Percentiles rank a stretch among this genome's conserved stretches.
These are phyloP conservation scores for Lactarius quietus DNA, from an alignment of 768 basidiomycete species.

Conservation along the genomic window DNA sequence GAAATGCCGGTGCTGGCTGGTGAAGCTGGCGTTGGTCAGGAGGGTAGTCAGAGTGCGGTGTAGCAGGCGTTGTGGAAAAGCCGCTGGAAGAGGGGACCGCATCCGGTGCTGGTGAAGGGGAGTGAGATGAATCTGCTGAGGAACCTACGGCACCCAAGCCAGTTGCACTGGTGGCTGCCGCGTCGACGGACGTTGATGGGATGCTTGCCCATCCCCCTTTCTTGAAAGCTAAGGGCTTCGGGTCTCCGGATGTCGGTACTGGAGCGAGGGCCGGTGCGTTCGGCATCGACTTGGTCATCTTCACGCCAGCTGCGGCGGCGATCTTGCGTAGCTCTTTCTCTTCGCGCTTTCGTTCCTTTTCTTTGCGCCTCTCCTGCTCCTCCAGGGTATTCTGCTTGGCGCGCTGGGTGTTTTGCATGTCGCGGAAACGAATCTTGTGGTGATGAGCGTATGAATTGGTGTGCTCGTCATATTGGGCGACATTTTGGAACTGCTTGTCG, in stretches of 20 bases:
- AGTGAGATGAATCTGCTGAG: conserved; percentile 14
- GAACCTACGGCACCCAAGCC: conserved; percentile 50
- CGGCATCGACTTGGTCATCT: conserved; percentile 41
- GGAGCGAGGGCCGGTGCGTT: conserved; percentile 27
- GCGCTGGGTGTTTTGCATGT: conserved; percentile 75
- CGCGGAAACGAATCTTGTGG: conserved; percentile 76
- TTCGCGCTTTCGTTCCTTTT: conserved; percentile 82
- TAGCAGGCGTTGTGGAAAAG: not conserved
- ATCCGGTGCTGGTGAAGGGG: conserved; percentile 12
- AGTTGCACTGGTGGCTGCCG: conserved; percentile 28
- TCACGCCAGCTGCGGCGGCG: conserved; percentile 78
- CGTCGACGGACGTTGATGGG: conserved; percentile 1
- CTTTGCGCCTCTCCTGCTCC: conserved; percentile 70
- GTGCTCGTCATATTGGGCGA: conserved; percentile 86
- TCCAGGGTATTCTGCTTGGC: conserved; percentile 52
- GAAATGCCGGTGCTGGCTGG: conserved; percentile 45
- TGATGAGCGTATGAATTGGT: conserved; percentile 87
- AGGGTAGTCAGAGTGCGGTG: not conserved
- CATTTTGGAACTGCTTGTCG: conserved; percentile 84
- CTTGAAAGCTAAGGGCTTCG: conserved; percentile 37
- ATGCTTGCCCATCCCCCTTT: conserved; percentile 21
- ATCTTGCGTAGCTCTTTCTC: conserved; percentile 83
- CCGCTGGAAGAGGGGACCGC: not conserved
- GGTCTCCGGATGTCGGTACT: conserved; percentile 19
- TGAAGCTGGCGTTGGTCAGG: conserved; percentile 15